These are phyloP conservation scores for Penicillium brevicompactum DNA, from an alignment of 2,329 filamentous ascomycete genomes.

Conservation along the genomic window DNA sequence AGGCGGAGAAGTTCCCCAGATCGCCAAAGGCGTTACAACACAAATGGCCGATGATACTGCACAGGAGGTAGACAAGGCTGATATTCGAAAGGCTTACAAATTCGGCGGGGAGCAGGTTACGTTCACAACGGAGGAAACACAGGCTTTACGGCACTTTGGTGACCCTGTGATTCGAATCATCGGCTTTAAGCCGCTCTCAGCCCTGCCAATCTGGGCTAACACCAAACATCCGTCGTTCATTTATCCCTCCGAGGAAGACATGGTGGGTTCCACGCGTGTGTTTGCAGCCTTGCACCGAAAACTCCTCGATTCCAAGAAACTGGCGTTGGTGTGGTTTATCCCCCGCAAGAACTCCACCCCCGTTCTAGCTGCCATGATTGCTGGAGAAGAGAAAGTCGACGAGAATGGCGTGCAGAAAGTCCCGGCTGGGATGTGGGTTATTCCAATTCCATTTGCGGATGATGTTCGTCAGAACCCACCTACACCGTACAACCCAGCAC, in stretches of 20 bases:
- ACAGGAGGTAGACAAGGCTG: constrained; percentile 73
- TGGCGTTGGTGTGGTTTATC: constrained; percentile 89
- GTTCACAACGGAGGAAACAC: constrained; percentile 83
- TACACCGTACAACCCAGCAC: constrained; percentile 61
- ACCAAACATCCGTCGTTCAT: constrained; percentile 87
- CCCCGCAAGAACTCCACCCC: constrained; percentile 79
- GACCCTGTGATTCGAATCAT: constrained; percentile 82
- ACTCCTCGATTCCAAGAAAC: constrained; percentile 73
- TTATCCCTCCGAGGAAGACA: constrained; percentile 89
- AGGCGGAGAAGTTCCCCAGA: constrained; percentile 80
- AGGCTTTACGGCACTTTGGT: constrained; percentile 76
- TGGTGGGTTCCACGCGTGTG: constrained; percentile 85
- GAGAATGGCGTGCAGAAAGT: constrained; percentile 69
- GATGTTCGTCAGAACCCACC: constrained; percentile 74
- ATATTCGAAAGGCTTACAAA: constrained; percentile 91
- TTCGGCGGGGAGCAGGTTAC: constrained; percentile 89
- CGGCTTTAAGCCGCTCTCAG: constrained; percentile 82
- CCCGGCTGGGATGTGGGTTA: constrained; percentile 85
- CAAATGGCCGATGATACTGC: constrained; percentile 77
- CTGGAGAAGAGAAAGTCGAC: constrained; percentile 68
- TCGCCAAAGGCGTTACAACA: constrained; percentile 73
- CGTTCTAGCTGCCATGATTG: constrained; percentile 76
- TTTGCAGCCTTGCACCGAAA: constrained; percentile 92
- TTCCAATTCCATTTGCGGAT: constrained; percentile 85
- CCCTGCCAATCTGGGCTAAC: constrained; percentile 80